phyloP scores from a whole-genome alignment of 768 basidiomycete species.

The Tulasnella sp. region DNA sequence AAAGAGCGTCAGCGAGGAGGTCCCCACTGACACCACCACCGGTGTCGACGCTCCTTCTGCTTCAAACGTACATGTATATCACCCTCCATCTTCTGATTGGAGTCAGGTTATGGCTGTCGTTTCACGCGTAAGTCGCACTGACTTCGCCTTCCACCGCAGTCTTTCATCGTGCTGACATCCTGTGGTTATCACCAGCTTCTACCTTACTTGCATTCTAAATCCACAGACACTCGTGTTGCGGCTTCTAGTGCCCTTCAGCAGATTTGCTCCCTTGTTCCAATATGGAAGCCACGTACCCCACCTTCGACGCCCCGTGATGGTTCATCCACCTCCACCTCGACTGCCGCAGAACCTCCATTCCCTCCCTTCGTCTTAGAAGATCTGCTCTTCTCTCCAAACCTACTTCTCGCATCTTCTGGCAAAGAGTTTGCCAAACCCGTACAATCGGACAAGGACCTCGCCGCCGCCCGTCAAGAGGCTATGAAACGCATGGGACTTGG shows the following conservation, averaged over 20 bases:
- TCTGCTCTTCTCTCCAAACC: slow-evolving; percentile 60
- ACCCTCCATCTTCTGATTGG: slow-evolving; percentile 52
- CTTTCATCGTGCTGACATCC: neutral
- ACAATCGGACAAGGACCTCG: slow-evolving; percentile 65
- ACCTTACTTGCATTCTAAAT: slow-evolving; percentile 82
- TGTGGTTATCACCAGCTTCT: slow-evolving; percentile 46
- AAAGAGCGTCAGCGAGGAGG: slow-evolving; percentile 73
- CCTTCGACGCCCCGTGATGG: slow-evolving; percentile 23
- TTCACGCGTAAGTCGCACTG: slow-evolving; percentile 58
- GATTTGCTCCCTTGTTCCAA: slow-evolving; percentile 71
- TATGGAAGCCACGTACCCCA: slow-evolving; percentile 52
- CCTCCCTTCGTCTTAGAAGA: slow-evolving; percentile 67
- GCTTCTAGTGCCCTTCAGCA: slow-evolving; percentile 81
- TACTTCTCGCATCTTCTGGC: slow-evolving; percentile 84
- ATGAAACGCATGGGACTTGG: slow-evolving; percentile 81
- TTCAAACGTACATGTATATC: slow-evolving; percentile 15
- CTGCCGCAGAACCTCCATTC: slow-evolving; percentile 29
- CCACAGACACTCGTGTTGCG: slow-evolving; percentile 83
- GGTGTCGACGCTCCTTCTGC: slow-evolving; percentile 43
- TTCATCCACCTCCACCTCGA: slow-evolving; percentile 22
- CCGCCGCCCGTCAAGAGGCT: slow-evolving; percentile 77
- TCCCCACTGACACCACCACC: slow-evolving; percentile 55
- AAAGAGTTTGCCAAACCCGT: slow-evolving; percentile 76
- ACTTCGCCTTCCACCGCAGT: neutral
- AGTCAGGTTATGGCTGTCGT: slow-evolving; percentile 82